Conservation (phyloP, 805 yeast species). For the Metschnikowia cubensis region DNA sequence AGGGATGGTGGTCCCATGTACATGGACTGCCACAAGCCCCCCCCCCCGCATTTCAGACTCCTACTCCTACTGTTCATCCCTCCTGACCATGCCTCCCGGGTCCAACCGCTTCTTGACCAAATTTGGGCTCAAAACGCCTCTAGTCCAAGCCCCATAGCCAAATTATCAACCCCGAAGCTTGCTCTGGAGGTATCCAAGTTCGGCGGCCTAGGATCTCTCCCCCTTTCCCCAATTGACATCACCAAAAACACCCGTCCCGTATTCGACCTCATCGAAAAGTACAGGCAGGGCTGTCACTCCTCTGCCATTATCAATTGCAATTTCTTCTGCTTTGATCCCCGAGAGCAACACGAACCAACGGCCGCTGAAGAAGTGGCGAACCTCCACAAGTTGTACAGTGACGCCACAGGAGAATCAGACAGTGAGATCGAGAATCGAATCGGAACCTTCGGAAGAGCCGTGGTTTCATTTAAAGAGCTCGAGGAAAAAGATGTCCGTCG, state of each 20-base stretch:
- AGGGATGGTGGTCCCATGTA: neutral
- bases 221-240: slow-evolving; percentile 33
- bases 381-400: slow-evolving; percentile 20
- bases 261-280: slow-evolving; percentile 13
- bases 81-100: neutral
- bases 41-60: neutral
- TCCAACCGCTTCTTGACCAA: neutral
- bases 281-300: slow-evolving; percentile 12
- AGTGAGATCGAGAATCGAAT: neutral
- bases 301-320: slow-evolving; percentile 38
- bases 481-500: slow-evolving; percentile 18
- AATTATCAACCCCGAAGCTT: slow-evolving; percentile 42
- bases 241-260: slow-evolving; percentile 18
- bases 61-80: neutral
- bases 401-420: neutral
- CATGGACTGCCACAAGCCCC: neutral
- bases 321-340: slow-evolving; percentile 43
- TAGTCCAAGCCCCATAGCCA: slow-evolving; percentile 61
- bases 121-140: slow-evolving; percentile 36
- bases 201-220: slow-evolving; percentile 53
- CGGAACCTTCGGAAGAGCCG: slow-evolving; percentile 19
- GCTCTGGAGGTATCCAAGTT: slow-evolving; percentile 39
- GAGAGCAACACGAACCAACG: slow-evolving; percentile 14
- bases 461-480: slow-evolving; percentile 28
- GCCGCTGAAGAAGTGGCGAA: slow-evolving; percentile 21